These are phyloP conservation scores for Ophiocordyceps camponoti-leonardi DNA, from an alignment of 2,329 filamentous ascomycete genomes.

Conservation along the genomic window DNA sequence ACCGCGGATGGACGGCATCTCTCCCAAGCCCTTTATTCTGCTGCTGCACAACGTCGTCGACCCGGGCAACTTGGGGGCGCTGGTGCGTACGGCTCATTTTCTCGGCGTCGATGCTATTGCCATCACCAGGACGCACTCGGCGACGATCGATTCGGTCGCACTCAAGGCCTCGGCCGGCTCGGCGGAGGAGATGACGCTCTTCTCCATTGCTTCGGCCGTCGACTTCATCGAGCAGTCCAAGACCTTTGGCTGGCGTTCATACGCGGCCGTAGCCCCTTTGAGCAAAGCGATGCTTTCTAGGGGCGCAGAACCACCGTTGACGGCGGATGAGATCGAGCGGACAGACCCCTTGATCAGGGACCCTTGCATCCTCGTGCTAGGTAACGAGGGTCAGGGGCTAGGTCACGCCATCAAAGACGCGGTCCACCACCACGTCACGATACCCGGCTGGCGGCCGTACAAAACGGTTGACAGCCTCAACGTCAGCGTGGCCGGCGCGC, in stretches of 20 bases:
- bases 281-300: constrained; percentile 12
- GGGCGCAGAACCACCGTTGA: constrained; percentile 22
- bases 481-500: constrained; percentile 73
- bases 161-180: constrained; percentile 83
- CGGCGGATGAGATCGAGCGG: constrained; percentile 29
- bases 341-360: constrained; percentile 35
- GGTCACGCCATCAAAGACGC: constrained; percentile 43
- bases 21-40: constrained; percentile 50
- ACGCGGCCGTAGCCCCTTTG: constrained; percentile 48
- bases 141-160: constrained; percentile 57
- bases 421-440: constrained; percentile 49
- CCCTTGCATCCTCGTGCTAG: constrained; percentile 67
- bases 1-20: constrained; percentile 10
- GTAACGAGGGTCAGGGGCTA: constrained; percentile 65
- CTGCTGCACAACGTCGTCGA: constrained; percentile 65
- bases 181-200: constrained; percentile 60
- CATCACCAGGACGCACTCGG: constrained; percentile 56
- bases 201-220: constrained; percentile 48
- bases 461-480: constrained; percentile 72
- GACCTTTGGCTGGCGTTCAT: constrained; percentile 64
- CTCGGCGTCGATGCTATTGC: constrained; percentile 76
- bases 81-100: constrained; percentile 76
- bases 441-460: constrained; percentile 28
- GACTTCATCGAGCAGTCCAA: constrained; percentile 54
- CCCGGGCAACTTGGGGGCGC: constrained; percentile 77